Evolutionary conservation across 257 asterid species (phyloP).

Genomic region (Thymus quinquecostatus): DNA sequence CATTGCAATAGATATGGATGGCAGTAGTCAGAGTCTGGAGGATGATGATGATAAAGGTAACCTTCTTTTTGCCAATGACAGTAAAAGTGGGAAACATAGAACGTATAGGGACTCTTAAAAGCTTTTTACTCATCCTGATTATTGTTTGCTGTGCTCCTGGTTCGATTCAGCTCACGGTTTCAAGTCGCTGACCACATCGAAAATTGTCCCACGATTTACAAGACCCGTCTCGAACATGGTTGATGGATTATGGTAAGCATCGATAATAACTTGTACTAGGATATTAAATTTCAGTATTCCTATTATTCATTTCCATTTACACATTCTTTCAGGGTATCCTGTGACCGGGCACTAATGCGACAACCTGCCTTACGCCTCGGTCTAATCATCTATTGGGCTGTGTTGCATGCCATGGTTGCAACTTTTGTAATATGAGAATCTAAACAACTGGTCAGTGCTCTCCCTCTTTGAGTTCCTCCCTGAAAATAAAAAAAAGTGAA

Average conservation of each 20-base stretch:
- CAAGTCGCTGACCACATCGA: conserved; percentile 94
- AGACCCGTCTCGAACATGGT: conserved; percentile 86
- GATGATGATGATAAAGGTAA: conserved; percentile 79
- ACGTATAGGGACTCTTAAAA: conserved; percentile 16
- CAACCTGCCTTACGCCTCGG: conserved; percentile 95
- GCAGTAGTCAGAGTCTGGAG: conserved; percentile 53
- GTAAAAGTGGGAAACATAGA: background rate
- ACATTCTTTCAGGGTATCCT: conserved; percentile 73
- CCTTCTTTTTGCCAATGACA: conserved; percentile 24
- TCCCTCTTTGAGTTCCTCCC: conserved; percentile 18
- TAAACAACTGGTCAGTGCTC: conserved; percentile 44
- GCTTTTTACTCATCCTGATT: conserved; percentile 23
- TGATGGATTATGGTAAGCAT: conserved; percentile 86
- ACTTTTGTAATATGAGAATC: conserved; percentile 69
- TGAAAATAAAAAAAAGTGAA: background rate
- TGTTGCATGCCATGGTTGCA: conserved; percentile 83
- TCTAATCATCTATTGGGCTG: conserved; percentile 85
- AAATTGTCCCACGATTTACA: conserved; percentile 84
- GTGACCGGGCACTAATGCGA: conserved; percentile 96
- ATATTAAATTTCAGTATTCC: conserved; percentile 13
- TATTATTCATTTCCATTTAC: conserved; percentile 23
- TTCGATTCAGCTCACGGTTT: conserved; percentile 89
- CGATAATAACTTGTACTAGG: background rate
- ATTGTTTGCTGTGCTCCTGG: conserved; percentile 24
- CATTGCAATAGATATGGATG: conserved; percentile 82